These are phyloP conservation scores for slime mould (Dictyostelium discoideum) DNA, from an alignment of 78 protist species.

Conservation along the genomic window DNA sequence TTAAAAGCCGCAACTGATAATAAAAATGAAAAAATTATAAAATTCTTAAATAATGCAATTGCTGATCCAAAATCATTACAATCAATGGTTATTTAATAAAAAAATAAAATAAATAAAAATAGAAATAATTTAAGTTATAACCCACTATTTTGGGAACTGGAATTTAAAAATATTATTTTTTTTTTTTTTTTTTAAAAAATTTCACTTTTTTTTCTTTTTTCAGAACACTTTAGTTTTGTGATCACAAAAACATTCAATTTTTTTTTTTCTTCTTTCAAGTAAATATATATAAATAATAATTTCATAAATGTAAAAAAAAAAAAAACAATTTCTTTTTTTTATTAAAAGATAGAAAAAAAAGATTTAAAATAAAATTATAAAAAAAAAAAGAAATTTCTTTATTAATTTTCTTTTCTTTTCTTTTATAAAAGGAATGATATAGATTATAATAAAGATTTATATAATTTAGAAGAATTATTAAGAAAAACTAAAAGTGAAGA, in stretches of 20 bases:
- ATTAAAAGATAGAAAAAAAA: too few relatives aligned
- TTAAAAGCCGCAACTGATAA: background rate
- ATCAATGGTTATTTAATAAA: background rate
- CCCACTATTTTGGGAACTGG: too few relatives aligned
- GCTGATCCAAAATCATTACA: background rate
- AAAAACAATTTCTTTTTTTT: too few relatives aligned
- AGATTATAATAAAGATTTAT: conserved; percentile 10
- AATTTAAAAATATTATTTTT: background rate
- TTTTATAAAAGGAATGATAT: background rate
- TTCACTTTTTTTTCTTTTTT: background rate
- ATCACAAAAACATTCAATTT: background rate
- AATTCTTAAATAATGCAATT: background rate
- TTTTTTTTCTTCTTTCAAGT: too few relatives aligned
- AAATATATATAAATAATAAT: background rate
- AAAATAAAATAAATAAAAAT: background rate
- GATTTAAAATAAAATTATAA: too few relatives aligned
- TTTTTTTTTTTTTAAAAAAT: background rate
- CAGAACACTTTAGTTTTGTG: too few relatives aligned
- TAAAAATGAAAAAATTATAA: background rate
- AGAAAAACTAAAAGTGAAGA: background rate
- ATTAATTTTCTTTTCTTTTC: background rate
- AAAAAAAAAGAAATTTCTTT: background rate
- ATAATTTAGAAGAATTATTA: background rate
- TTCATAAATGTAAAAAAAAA: background rate
- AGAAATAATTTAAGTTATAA: background rate